Evolutionary conservation across 2,329 filamentous ascomycete species (phyloP), one percentile per base, ranked within the genome.

Genomic region (Pyricularia sp.): DNA sequence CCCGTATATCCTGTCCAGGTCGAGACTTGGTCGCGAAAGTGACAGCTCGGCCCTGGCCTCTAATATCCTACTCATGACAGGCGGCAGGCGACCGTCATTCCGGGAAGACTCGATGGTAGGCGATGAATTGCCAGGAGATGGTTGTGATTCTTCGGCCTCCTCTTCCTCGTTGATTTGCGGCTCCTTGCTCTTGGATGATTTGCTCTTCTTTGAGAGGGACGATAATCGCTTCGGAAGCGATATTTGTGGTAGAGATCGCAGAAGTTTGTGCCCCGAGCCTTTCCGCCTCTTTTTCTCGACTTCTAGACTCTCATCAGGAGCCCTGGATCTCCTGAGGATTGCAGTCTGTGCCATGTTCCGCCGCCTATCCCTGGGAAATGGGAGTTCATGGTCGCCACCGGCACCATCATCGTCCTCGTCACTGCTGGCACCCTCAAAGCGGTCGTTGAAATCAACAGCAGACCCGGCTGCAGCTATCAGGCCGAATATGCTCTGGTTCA

Each of bases 401-500:
- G 72, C 66, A 49, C 76, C 76, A 3, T 74, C 75, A 22, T 81
- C 81, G 35, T 93, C 90, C 68, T 92, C 92, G 70, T 93, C 91
- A 70, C 90, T 94, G 55, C 89, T 92, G 69, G 89, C 81, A 62
- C 78, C 88, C 71, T 92, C 89, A 74, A 94, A 93, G 49, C 89
- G 85, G 66, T 89, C 84, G 74, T 90, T 88, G 72, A 96, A 92
- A 75, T 96, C 89, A 63, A 89, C 87, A 66, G 86, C 86, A 33
- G 91, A 93, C 7, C 92, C 91, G 49, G 91, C 91, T 19, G 91
- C 91, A 7, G 93, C 90, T 69, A 97, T 93, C 77, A 97, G 85
- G 64, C 91, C 92, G 74, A 97, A 96, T 65, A 97, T 88, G 68
- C 91, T 96, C 79, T 96, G 93, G 75, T 96, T 94, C 87, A 96